A percentile compares a stretch with the other conserved stretches of the same genome.
Conservation (phyloP, 2,329 filamentous ascomycete genomes). For the Neonectria sp. region DNA sequence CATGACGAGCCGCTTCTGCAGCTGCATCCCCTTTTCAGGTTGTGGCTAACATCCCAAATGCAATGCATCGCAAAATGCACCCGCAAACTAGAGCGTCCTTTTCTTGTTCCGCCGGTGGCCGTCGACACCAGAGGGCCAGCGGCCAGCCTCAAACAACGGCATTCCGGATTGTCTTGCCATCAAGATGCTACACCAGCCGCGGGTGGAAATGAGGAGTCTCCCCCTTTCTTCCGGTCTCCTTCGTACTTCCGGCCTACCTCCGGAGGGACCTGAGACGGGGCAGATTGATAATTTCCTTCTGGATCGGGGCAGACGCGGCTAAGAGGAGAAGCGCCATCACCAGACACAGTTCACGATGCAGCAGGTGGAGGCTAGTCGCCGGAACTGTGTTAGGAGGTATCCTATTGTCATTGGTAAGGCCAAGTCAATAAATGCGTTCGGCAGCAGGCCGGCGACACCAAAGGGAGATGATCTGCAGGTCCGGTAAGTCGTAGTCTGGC, state of each 20-base stretch:
- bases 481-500: slow-evolving; percentile 14
- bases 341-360: slow-evolving; percentile 40
- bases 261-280: slow-evolving; percentile 40
- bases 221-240: slow-evolving; percentile 17
- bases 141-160: slow-evolving; percentile 3
- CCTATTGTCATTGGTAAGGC: slow-evolving; percentile 17
- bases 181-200: slow-evolving; percentile 17
- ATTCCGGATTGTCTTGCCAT: slow-evolving; percentile 11
- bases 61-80: slow-evolving; percentile 33
- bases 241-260: slow-evolving; percentile 30
- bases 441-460: slow-evolving; percentile 19
- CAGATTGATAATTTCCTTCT: slow-evolving; percentile 44
- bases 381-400: slow-evolving; percentile 11
- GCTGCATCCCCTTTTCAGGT: slow-evolving; percentile 27
- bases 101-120: slow-evolving; percentile 18
- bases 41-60: slow-evolving; percentile 24
- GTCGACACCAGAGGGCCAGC: background rate
- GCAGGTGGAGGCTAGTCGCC: slow-evolving; percentile 35
- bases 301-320: slow-evolving; percentile 45
- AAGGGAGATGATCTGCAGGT: slow-evolving; percentile 31
- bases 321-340: slow-evolving; percentile 41
- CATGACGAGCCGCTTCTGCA: slow-evolving; percentile 15
- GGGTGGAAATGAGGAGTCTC: slow-evolving; percentile 29
- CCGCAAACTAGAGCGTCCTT: slow-evolving; percentile 21
- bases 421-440: slow-evolving; percentile 8